Percentiles rank a stretch among this genome's conserved stretches.
Conservation (phyloP, 2,329 filamentous ascomycete genomes). For the Colletotrichum plurivorum region DNA sequence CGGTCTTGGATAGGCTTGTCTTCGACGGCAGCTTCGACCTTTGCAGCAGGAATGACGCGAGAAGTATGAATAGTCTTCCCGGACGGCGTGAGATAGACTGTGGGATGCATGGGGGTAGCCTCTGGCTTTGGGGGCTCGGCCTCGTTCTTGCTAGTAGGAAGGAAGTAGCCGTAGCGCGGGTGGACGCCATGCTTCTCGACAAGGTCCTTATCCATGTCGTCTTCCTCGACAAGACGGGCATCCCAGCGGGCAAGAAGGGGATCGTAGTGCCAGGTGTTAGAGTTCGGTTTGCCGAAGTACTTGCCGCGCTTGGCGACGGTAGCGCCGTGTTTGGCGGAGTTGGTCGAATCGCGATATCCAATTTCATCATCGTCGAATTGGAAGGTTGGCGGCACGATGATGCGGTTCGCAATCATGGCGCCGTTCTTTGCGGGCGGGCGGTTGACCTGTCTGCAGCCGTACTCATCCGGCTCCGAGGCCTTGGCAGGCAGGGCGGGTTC, state of each 20-base stretch:
- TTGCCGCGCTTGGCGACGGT: conserved; percentile 67
- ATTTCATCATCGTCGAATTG: conserved; percentile 68
- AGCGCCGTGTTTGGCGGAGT: conserved; percentile 67
- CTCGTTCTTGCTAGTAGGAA: conserved; percentile 63
- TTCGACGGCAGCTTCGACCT: conserved; percentile 41
- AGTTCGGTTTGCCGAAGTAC: conserved; percentile 68
- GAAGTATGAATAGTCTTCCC: conserved; percentile 65
- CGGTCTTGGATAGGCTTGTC: conserved; percentile 30
- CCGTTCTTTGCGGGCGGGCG: conserved; percentile 55
- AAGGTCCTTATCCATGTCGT: conserved; percentile 65
- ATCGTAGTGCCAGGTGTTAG: conserved; percentile 68
- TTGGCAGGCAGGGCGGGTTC: conserved; percentile 48
- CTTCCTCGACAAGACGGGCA: conserved; percentile 61
- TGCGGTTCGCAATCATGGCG: conserved; percentile 62
- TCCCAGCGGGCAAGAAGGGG: conserved; percentile 68
- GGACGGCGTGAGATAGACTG: conserved; percentile 64
- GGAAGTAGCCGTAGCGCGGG: conserved; percentile 67
- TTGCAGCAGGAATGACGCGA: conserved; percentile 50
- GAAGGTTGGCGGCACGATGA: conserved; percentile 65
- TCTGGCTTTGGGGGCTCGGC: conserved; percentile 55
- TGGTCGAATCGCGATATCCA: conserved; percentile 71
- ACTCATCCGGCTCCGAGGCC: conserved; percentile 63
- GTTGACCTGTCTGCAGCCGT: conserved; percentile 64
- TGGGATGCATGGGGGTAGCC: conserved; percentile 61
- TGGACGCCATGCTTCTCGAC: conserved; percentile 66